A percentile compares a stretch with the other conserved stretches of the same genome.
Conservation (phyloP, 768 basidiomycete genomes). For the Tulasnella sp. region DNA sequence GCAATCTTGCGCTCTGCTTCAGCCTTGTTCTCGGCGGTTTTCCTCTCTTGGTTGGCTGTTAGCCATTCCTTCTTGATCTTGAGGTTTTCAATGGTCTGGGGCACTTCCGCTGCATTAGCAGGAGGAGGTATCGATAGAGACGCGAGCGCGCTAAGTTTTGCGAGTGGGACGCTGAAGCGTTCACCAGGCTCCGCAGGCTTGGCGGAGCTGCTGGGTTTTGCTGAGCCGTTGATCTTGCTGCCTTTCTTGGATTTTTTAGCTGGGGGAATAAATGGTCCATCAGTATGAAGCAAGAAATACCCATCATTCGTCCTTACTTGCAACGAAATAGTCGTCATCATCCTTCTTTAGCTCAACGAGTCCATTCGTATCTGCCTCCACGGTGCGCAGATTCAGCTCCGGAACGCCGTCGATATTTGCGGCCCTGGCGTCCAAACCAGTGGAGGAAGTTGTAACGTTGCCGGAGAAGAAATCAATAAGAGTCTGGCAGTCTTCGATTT, state of each 20-base stretch:
- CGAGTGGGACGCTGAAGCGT: constrained; percentile 70
- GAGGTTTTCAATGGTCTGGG: constrained; percentile 82
- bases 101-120: constrained; percentile 64
- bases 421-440: constrained; percentile 41
- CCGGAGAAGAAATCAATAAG: constrained; percentile 81
- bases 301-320: constrained; percentile 44
- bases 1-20: constrained; percentile 72
- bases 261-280: constrained; percentile 34
- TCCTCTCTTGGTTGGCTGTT: constrained; percentile 81
- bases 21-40: constrained; percentile 72
- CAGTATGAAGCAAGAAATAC: constrained; percentile 37
- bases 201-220: constrained; percentile 20
- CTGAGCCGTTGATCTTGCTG: constrained; percentile 26
- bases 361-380: constrained; percentile 66
- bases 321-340: constrained; percentile 80
- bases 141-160: constrained; percentile 84
- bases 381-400: constrained; percentile 78
- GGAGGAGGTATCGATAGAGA: constrained; percentile 89
- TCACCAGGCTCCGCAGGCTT: constrained; percentile 29
- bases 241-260: constrained; percentile 27
- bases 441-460: constrained; percentile 41
- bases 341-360: constrained; percentile 90
- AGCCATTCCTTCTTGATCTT: constrained; percentile 95
- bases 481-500: constrained; percentile 96
- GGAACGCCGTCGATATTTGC: constrained; percentile 51